phyloP scores from a whole-genome alignment of 139 green algal species.

The Trebouxia sp. region DNA sequence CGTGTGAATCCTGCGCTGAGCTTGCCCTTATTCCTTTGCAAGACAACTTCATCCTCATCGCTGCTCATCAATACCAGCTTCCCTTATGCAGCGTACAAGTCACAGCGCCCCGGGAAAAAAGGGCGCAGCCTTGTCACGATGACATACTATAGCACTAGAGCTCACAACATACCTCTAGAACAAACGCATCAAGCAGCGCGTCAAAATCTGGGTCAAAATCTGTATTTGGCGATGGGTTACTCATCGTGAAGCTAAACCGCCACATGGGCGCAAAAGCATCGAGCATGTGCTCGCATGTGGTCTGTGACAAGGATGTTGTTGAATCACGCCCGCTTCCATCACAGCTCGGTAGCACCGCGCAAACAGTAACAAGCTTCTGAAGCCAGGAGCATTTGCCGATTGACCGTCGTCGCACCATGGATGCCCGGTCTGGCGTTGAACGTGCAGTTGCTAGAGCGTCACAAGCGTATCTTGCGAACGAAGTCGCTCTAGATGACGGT shows the following conservation, averaged over 20 bases:
- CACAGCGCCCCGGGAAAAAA: no score
- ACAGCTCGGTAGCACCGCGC: not conserved
- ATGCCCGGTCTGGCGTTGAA: slow-evolving; percentile 6
- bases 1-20: not conserved
- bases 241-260: not conserved
- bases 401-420: no score
- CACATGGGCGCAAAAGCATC: not conserved
- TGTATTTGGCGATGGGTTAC: not conserved
- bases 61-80: not conserved
- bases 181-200: not conserved
- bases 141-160: no score
- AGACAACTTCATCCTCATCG: not conserved
- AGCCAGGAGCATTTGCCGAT: no score
- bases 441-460: not conserved
- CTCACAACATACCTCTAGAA: no score
- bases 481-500: slow-evolving; percentile 8
- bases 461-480: not conserved
- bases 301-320: not conserved
- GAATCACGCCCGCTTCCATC: not conserved
- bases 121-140: no score
- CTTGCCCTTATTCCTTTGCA: not conserved
- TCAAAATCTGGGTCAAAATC: not conserved
- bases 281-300: no score
- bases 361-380: no score
- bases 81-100: no score